These are phyloP conservation scores for Alloascoidea hylecoeti DNA, from an alignment of 805 yeast genomes.

Conservation along the genomic window DNA sequence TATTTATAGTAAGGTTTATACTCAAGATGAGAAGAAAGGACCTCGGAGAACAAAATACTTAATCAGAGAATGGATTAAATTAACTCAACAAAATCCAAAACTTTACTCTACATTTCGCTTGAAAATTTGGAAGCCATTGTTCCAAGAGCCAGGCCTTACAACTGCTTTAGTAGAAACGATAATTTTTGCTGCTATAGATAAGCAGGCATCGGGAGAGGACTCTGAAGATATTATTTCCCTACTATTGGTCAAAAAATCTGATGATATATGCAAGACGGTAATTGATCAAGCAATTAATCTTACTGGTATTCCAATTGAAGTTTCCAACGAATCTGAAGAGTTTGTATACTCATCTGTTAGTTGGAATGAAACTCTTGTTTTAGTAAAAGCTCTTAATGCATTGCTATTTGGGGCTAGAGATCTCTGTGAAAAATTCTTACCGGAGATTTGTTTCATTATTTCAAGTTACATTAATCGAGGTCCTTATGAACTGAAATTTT, in stretches of 20 bases:
- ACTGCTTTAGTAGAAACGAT: conserved; percentile 57
- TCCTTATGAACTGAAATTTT: conserved; percentile 39
- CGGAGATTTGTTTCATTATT: conserved; percentile 58
- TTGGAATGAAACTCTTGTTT: conserved; percentile 60
- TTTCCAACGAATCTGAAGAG: conserved; percentile 35
- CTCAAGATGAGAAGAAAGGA: conserved; percentile 41
- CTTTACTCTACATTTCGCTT: conserved; percentile 35
- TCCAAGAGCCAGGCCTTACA: conserved; percentile 44
- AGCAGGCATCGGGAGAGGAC: conserved; percentile 52
- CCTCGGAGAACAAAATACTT: conserved; percentile 44
- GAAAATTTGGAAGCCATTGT: conserved; percentile 56
- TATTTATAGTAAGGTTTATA: conserved; percentile 40
- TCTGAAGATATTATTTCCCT: conserved; percentile 37
- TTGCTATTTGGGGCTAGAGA: conserved; percentile 50
- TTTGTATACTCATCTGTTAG: conserved; percentile 26
- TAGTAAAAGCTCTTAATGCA: conserved; percentile 48
- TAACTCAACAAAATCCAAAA: conserved; percentile 31
- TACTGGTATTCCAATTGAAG: conserved; percentile 22
- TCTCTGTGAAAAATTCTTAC: conserved; percentile 21
- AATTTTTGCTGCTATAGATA: conserved; percentile 58
- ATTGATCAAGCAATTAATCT: conserved; percentile 40
- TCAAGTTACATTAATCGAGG: conserved; percentile 41
- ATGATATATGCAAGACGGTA: conserved; percentile 55
- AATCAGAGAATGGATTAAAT: conserved; percentile 44
- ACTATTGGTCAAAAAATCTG: conserved; percentile 51